Conservation (phyloP, 2,329 filamentous ascomycete species). For the Fusarium devonianum region DNA sequence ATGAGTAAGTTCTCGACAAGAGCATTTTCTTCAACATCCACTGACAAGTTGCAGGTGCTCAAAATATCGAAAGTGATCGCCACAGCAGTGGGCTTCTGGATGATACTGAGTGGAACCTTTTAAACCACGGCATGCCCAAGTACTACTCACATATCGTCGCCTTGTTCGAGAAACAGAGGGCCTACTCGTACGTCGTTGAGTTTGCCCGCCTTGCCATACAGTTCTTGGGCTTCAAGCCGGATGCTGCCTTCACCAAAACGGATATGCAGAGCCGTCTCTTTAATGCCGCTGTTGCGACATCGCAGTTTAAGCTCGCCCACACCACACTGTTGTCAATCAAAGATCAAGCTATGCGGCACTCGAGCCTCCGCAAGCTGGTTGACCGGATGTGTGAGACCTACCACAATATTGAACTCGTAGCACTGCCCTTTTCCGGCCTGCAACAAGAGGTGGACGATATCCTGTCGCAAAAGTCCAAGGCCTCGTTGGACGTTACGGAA, state of each 20-base stretch:
- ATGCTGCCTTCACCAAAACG: constrained; percentile 57
- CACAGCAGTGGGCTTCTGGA: constrained; percentile 74
- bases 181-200: constrained; percentile 82
- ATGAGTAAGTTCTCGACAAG: constrained; percentile 68
- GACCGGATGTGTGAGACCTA: constrained; percentile 73
- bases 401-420: constrained; percentile 72
- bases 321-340: constrained; percentile 77
- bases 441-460: constrained; percentile 81
- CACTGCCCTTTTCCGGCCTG: constrained; percentile 80
- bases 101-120: constrained; percentile 73
- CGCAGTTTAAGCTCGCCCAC: constrained; percentile 84
- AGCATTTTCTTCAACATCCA: not conserved
- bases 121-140: constrained; percentile 76
- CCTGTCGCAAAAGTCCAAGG: constrained; percentile 74
- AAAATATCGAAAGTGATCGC: constrained; percentile 56
- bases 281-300: constrained; percentile 78
- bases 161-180: constrained; percentile 80
- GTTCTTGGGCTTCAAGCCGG: constrained; percentile 53
- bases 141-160: constrained; percentile 89
- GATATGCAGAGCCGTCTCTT: constrained; percentile 87
- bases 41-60: constrained; percentile 52
- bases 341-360: constrained; percentile 74
- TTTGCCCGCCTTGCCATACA: constrained; percentile 81
- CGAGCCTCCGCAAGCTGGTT: constrained; percentile 74
- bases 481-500: constrained; percentile 68